Evolutionary conservation across 352 stramenopile genomes (phyloP).

Genomic region (Phytopythium montanum): DNA sequence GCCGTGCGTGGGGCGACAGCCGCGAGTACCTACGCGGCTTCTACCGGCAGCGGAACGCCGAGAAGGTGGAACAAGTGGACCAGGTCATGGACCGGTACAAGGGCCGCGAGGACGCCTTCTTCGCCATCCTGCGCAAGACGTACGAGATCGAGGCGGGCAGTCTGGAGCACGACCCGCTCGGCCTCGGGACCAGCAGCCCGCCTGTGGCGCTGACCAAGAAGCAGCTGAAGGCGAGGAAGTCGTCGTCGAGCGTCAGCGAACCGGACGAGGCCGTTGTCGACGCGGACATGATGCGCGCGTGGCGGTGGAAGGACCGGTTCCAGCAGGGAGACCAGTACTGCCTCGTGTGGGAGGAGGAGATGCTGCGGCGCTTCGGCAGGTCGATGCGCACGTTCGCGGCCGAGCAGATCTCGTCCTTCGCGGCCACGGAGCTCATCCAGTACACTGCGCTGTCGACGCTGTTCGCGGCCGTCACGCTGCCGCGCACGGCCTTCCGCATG

Average conservation of each 20-base stretch:
- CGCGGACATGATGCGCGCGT: slow-evolving; percentile 38
- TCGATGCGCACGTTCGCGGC: slow-evolving; percentile 77
- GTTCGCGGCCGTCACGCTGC: slow-evolving; percentile 71
- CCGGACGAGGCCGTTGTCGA: not conserved
- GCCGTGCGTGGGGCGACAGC: slow-evolving; percentile 73
- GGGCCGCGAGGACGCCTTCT: slow-evolving; percentile 83
- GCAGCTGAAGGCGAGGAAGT: slow-evolving; percentile 3
- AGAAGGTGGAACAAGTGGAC: slow-evolving; percentile 81
- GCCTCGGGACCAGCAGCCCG: slow-evolving; percentile 12
- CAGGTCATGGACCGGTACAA: slow-evolving; percentile 79
- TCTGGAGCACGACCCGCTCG: slow-evolving; percentile 42
- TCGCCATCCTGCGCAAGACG: slow-evolving; percentile 57
- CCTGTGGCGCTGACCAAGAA: not conserved
- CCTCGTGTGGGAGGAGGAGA: slow-evolving; percentile 70
- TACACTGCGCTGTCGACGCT: slow-evolving; percentile 71
- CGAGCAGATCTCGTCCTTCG: slow-evolving; percentile 63
- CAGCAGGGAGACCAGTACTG: slow-evolving; percentile 82
- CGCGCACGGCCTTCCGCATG: slow-evolving; percentile 59
- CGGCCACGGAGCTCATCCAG: slow-evolving; percentile 70
- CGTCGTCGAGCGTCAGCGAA: not conserved
- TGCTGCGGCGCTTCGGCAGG: slow-evolving; percentile 70
- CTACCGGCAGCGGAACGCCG: slow-evolving; percentile 56
- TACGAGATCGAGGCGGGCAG: slow-evolving; percentile 43
- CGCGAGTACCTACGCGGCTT: slow-evolving; percentile 76
- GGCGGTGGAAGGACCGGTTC: slow-evolving; percentile 84